Conservation (phyloP, 148 eudicot genomes). For the Chenopodium quinoa region DNA sequence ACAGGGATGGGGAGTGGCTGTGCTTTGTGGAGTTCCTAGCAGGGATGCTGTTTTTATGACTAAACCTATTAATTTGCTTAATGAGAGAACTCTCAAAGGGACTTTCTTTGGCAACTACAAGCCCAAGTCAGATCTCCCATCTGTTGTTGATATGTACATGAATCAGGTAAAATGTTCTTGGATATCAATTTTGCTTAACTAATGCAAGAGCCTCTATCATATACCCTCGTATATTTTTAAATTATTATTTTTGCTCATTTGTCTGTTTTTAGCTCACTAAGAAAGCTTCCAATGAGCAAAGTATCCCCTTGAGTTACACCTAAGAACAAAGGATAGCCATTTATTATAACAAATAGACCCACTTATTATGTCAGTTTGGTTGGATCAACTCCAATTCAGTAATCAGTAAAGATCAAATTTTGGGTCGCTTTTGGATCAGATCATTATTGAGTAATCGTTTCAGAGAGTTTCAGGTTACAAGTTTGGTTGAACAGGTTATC, state of each 20-base stretch:
- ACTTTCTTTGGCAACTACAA: conserved; percentile 90
- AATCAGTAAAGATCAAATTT: background rate
- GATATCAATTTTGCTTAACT: background rate
- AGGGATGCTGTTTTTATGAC: conserved; percentile 75
- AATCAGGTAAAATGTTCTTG: conserved; percentile 42
- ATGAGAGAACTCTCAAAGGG: conserved; percentile 79
- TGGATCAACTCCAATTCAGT: background rate
- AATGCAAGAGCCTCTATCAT: too few species aligned
- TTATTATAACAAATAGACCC: background rate
- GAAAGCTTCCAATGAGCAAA: too few species aligned
- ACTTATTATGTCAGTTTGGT: background rate
- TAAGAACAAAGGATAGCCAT: background rate
- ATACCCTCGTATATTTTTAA: too few species aligned
- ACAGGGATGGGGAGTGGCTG: conserved; percentile 96
- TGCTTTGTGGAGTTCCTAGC: conserved; percentile 71
- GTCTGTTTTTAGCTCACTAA: too few species aligned
- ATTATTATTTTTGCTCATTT: too few species aligned
- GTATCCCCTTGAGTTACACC: too few species aligned
- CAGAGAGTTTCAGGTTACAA: background rate
- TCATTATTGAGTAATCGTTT: background rate
- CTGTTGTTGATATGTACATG: conserved; percentile 69
- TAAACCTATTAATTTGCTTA: conserved; percentile 57
- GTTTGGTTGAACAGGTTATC: background rate
- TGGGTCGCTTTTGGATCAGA: background rate
- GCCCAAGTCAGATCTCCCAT: conserved; percentile 65